A percentile compares a stretch with the other conserved stretches of the same genome.
Conservation (phyloP, 805 yeast genomes). For the Ogataea polymorpha region DNA sequence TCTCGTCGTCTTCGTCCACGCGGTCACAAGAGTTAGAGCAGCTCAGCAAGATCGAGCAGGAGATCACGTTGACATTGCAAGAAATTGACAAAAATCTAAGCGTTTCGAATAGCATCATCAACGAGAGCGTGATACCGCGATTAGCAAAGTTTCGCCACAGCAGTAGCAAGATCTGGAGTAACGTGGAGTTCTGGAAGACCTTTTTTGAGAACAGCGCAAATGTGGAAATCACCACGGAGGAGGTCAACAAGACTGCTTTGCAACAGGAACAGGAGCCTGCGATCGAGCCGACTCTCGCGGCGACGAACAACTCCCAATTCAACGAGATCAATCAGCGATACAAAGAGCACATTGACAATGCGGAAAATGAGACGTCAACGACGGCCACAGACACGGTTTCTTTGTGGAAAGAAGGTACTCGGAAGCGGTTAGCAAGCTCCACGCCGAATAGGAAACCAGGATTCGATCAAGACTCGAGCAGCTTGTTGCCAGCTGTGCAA, state of each 20-base stretch:
- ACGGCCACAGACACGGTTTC: slow-evolving; percentile 19
- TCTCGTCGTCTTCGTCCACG: slow-evolving; percentile 25
- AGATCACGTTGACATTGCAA: slow-evolving; percentile 72
- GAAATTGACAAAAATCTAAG: slow-evolving; percentile 74
- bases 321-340: slow-evolving; percentile 19
- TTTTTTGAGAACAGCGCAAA: slow-evolving; percentile 57
- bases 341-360: slow-evolving; percentile 12
- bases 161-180: slow-evolving; percentile 60
- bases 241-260: slow-evolving; percentile 7
- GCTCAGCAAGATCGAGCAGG: slow-evolving; percentile 73
- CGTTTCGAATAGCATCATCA: slow-evolving; percentile 62
- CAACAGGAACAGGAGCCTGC: slow-evolving; percentile 1
- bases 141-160: slow-evolving; percentile 57
- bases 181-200: slow-evolving; percentile 70
- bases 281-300: slow-evolving; percentile 5
- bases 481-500: slow-evolving; percentile 18
- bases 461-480: slow-evolving; percentile 5
- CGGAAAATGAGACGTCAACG: slow-evolving; percentile 13
- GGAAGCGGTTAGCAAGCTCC: slow-evolving; percentile 18
- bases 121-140: slow-evolving; percentile 65
- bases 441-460: slow-evolving; percentile 21
- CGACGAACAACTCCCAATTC: slow-evolving; percentile 13
- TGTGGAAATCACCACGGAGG: slow-evolving; percentile 28
- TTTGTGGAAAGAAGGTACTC: slow-evolving; percentile 19
- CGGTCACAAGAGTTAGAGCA: slow-evolving; percentile 30